A percentile compares a stretch with the other conserved stretches of the same genome.
Conservation (phyloP, 148 eudicot genomes). For the Mesembryanthemum crystallinum region DNA sequence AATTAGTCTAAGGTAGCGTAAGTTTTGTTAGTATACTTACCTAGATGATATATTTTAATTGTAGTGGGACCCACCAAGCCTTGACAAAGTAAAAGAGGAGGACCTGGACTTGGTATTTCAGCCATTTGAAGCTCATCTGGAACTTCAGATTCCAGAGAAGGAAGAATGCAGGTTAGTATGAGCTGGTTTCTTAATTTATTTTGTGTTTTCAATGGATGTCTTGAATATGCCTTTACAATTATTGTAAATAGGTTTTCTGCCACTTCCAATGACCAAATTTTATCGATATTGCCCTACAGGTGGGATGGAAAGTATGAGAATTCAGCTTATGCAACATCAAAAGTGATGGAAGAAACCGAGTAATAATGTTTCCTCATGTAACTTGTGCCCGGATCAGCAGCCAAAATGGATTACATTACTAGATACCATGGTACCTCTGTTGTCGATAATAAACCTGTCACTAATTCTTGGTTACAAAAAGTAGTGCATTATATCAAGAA, state of each 20-base stretch:
- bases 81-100: constrained; percentile 58
- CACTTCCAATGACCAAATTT: background rate
- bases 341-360: constrained; percentile 10
- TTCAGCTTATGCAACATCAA: constrained; percentile 44
- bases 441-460: background rate
- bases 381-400: background rate
- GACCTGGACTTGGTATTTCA: constrained; percentile 59
- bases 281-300: constrained; percentile 35
- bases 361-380: background rate
- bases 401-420: background rate
- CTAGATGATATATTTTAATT: background rate
- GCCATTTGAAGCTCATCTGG: constrained; percentile 63
- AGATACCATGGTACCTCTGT: background rate
- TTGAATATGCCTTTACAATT: background rate
- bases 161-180: constrained; percentile 60
- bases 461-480: background rate
- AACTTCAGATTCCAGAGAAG: constrained; percentile 71
- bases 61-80: constrained; percentile 91
- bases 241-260: no score
- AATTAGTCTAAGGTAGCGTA: background rate
- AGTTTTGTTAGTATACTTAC: constrained; percentile 1
- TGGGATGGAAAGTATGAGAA: constrained; percentile 93
- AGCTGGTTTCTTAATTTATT: background rate
- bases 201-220: background rate
- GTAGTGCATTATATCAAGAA: background rate